Evolutionary conservation across 768 basidiomycete genomes (phyloP).

Genomic region (Suillus subalutaceus): DNA sequence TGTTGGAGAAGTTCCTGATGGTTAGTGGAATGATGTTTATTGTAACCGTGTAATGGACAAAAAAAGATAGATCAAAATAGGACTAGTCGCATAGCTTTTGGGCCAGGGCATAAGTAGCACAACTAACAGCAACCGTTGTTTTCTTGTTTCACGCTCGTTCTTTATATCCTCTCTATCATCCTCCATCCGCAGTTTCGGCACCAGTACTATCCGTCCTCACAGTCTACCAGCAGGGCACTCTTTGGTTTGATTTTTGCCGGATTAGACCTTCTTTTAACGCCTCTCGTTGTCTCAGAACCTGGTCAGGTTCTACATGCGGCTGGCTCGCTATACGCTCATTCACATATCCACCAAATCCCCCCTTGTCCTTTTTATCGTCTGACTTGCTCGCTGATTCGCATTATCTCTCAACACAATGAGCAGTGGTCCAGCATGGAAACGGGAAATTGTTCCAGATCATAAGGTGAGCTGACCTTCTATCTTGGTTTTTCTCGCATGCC

Average conservation of each 20-base stretch:
- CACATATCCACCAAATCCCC: constrained; percentile 24
- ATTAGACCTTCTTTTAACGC: constrained; percentile 22
- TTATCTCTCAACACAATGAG: constrained; percentile 23
- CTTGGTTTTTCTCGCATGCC: not conserved
- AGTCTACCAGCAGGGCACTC: constrained; percentile 13
- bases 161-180: not conserved
- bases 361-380: constrained; percentile 26
- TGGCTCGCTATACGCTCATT: constrained; percentile 36
- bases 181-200: constrained; percentile 24
- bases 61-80: constrained; percentile 11
- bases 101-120: constrained; percentile 2
- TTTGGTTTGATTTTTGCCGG: not conserved
- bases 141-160: constrained; percentile 2
- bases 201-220: constrained; percentile 20
- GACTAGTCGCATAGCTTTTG: constrained; percentile 11
- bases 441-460: constrained; percentile 96
- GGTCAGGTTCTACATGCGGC: constrained; percentile 33
- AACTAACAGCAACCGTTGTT: constrained; percentile 14
- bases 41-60: constrained; percentile 5
- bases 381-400: constrained; percentile 20
- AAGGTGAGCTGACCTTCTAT: constrained; percentile 61
- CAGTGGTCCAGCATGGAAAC: constrained; percentile 89
- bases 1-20: constrained; percentile 10
- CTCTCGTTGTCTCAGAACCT: constrained; percentile 25
- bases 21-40: constrained; percentile 8